phyloP scores from a whole-genome alignment of 2,329 filamentous ascomycete genomes.

The Aureobasidium mangrovei region DNA sequence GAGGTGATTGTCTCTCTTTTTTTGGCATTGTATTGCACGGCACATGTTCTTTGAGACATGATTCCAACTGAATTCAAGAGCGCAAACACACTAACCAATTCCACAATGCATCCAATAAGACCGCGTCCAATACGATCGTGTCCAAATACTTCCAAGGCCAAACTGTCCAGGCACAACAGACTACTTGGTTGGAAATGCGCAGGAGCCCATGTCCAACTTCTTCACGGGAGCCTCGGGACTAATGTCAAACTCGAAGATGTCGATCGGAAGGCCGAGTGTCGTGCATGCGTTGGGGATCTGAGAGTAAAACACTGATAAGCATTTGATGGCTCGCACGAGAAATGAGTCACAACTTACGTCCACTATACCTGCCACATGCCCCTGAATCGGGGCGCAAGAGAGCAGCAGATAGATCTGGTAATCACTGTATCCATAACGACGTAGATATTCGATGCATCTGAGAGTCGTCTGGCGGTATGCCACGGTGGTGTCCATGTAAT shows the following conservation, averaged over 20 bases:
- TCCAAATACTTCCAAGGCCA: no score
- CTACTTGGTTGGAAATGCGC: slow-evolving; percentile 49
- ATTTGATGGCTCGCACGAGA: not conserved
- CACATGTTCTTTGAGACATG: no score
- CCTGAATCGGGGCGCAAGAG: slow-evolving; percentile 78
- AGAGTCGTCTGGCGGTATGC: slow-evolving; percentile 78
- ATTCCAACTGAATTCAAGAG: no score
- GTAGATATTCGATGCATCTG: slow-evolving; percentile 69
- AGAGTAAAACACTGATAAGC: no score
- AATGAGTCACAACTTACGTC: slow-evolving; percentile 38
- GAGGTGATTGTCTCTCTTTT: no score
- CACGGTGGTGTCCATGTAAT: slow-evolving; percentile 78
- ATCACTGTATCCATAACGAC: slow-evolving; percentile 59
- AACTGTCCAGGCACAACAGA: not conserved
- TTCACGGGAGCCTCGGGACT: slow-evolving; percentile 53
- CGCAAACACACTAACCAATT: no score
- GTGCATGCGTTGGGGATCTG: slow-evolving; percentile 79
- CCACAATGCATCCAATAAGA: no score
- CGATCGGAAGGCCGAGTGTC: slow-evolving; percentile 78
- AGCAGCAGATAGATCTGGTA: slow-evolving; percentile 82
- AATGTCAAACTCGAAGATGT: slow-evolving; percentile 94
- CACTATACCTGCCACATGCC: slow-evolving; percentile 80
- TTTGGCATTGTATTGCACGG: no score
- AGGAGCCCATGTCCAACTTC: slow-evolving; percentile 60
- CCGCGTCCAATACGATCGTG: no score